Evolutionary conservation across 2,329 filamentous ascomycete species (phyloP).

Genomic region (Paramyrothecium sp.): DNA sequence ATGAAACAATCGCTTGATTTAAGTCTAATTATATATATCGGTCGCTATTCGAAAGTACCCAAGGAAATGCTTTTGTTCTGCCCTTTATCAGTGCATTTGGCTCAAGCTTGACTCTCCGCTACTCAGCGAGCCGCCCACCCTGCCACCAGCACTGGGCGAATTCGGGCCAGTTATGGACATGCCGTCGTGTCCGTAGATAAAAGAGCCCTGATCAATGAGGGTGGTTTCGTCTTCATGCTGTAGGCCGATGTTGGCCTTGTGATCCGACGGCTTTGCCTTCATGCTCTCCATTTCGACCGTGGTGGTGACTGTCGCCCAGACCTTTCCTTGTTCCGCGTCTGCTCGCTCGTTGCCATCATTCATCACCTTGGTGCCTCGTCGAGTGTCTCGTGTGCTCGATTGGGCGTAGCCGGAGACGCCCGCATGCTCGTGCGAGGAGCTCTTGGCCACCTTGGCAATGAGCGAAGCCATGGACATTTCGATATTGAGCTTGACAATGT

Average conservation of each 20-base stretch:
- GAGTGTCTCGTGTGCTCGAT: background rate
- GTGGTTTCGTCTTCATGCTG: background rate
- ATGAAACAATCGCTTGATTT: too few species aligned
- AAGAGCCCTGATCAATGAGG: background rate
- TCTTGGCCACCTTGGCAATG: constrained; percentile 36
- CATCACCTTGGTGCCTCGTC: background rate
- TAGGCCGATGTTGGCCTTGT: background rate
- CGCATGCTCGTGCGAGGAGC: background rate
- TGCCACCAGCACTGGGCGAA: too few species aligned
- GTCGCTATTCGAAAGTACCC: too few species aligned
- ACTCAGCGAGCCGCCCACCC: too few species aligned
- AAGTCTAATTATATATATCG: too few species aligned
- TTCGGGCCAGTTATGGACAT: too few species aligned
- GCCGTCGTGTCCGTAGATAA: background rate
- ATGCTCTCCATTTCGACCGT: constrained; percentile 9
- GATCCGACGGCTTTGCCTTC: background rate
- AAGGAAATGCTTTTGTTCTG: too few species aligned
- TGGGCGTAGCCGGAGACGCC: background rate
- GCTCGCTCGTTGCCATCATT: background rate
- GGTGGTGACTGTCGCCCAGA: constrained; percentile 7
- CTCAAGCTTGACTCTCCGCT: too few species aligned
- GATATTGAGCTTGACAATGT: constrained; percentile 53
- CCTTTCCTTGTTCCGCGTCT: background rate
- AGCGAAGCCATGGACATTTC: constrained; percentile 54
- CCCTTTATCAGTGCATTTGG: too few species aligned